Conservation (phyloP, 2,329 filamentous ascomycete genomes). For the Venturia oleaginea region DNA sequence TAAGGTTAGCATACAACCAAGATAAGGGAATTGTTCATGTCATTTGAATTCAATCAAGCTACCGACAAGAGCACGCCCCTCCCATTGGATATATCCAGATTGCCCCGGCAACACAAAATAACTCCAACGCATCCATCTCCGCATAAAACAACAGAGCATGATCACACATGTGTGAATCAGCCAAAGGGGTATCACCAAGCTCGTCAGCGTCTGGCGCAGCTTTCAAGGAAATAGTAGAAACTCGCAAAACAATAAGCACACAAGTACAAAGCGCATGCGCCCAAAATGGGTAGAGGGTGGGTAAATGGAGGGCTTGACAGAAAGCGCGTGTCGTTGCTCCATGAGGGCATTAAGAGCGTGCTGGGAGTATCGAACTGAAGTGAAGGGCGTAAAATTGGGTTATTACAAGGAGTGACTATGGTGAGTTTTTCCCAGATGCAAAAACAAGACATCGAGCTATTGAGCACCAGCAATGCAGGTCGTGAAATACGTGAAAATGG, state of each 20-base stretch:
- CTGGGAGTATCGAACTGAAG: background rate
- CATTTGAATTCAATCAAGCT: background rate
- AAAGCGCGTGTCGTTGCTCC: conserved; percentile 6
- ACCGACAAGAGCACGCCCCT: background rate
- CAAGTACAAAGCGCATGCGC: conserved; percentile 7
- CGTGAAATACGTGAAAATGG: background rate
- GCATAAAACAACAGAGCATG: conserved; percentile 4
- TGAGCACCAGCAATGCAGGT: conserved; percentile 1
- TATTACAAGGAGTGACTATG: conserved; percentile 2
- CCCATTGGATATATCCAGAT: conserved; percentile 8
- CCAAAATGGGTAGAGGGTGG: background rate
- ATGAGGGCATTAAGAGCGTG: background rate
- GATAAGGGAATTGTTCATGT: background rate
- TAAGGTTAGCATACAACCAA: background rate
- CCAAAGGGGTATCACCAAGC: conserved; percentile 10
- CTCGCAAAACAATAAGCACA: background rate
- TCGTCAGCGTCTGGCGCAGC: conserved; percentile 2
- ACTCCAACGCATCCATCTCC: conserved; percentile 5
- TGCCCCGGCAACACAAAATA: conserved; percentile 4
- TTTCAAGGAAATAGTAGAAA: background rate
- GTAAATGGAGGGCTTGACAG: conserved; percentile 7
- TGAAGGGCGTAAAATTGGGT: background rate
- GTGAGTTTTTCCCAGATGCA: background rate
- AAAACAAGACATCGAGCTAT: background rate
- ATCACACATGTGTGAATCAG: conserved; percentile 3